Evolutionary conservation across 768 basidiomycete species (phyloP), one percentile per base, ranked within the genome.

Genomic region (Naganishia onofrii): DNA sequence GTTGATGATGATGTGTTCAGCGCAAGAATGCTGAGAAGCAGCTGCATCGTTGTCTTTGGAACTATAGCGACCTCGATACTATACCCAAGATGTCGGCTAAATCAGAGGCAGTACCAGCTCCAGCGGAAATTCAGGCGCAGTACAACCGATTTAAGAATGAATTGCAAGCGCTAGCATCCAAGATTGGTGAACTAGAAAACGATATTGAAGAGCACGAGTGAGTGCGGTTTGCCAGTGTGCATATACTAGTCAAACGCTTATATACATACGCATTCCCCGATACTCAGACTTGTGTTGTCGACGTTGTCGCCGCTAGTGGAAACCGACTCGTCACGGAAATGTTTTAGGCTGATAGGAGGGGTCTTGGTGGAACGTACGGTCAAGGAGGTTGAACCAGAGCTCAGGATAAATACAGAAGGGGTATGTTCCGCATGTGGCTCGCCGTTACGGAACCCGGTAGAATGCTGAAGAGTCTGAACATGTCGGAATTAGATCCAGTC

Each of bases 141-240:
- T 72, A 72, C 60, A 68, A 55, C 17, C 52, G 88, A 69, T 85
- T 90, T 76, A 90, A 94, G 81, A 90, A 86, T 82, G 95, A 98
- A 58, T 83, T 98, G 32, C 92, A 94, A 80, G 86, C 88, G n/a
- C 82, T 98, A 31, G 92, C 93, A 44, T 87, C 88, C 73, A 98
- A 98, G 83, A 94, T 98, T 75, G 91, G 91, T 71, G 96, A 99
- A 81, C 85, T 99, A 36, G 96, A 99, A 80, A 87, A 89, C 74
- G 96, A 99, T 77, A 88, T 92, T 23, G 96, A 99, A 72, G 96
- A 99, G 79, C 93, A 99, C 80, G 85, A 86, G 95, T 93, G 72
- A 73, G 88, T 85, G 17, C n/a, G 28, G n/a, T n/a, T n/a, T n/a
- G n/a, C n/a, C n/a, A n/a, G n/a, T n/a, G n/a, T n/a, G n/a, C n/a